Evolutionary conservation across 352 stramenopile genomes (phyloP).

Genomic region (Peronospora farinosa): DNA sequence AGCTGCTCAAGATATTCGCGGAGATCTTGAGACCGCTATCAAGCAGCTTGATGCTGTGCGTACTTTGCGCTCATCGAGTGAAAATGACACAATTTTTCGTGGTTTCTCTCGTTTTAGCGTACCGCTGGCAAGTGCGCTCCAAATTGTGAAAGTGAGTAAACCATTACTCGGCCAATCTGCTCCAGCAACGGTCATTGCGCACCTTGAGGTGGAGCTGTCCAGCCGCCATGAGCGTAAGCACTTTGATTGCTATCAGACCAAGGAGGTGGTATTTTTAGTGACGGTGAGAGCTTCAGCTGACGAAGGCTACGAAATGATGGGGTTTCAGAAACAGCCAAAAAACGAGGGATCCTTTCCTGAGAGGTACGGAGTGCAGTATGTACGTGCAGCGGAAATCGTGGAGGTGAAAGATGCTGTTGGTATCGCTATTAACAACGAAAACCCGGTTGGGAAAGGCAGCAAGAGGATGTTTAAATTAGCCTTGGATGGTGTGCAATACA

Average conservation of each 20-base stretch:
- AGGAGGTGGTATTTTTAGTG: constrained; percentile 94
- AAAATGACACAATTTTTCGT: constrained; percentile 52
- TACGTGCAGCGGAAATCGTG: constrained; percentile 78
- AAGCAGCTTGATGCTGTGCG: constrained; percentile 52
- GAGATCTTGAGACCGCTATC: constrained; percentile 85
- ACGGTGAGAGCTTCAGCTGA: constrained; percentile 59
- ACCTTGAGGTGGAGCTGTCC: constrained; percentile 85
- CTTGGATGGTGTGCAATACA: constrained; percentile 93
- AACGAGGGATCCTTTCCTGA: constrained; percentile 66
- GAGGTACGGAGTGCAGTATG: constrained; percentile 82
- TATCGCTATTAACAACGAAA: constrained; percentile 40
- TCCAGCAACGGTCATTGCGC: constrained; percentile 76
- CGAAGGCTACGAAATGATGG: constrained; percentile 63
- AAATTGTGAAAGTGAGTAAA: constrained; percentile 82
- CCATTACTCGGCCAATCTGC: constrained; percentile 85
- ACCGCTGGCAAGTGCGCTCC: constrained; percentile 32
- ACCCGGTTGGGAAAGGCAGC: constrained; percentile 40
- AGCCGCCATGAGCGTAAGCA: constrained; percentile 31
- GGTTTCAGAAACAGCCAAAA: constrained; percentile 28
- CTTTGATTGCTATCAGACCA: constrained; percentile 89
- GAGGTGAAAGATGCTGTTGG: constrained; percentile 76
- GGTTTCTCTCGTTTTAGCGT: constrained; percentile 42
- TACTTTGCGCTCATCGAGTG: constrained; percentile 33
- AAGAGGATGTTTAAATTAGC: constrained; percentile 86
- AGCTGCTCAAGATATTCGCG: constrained; percentile 77